Conservation (phyloP, 371 early-diverging fungal genomes). For the Mucor circinelloides region DNA sequence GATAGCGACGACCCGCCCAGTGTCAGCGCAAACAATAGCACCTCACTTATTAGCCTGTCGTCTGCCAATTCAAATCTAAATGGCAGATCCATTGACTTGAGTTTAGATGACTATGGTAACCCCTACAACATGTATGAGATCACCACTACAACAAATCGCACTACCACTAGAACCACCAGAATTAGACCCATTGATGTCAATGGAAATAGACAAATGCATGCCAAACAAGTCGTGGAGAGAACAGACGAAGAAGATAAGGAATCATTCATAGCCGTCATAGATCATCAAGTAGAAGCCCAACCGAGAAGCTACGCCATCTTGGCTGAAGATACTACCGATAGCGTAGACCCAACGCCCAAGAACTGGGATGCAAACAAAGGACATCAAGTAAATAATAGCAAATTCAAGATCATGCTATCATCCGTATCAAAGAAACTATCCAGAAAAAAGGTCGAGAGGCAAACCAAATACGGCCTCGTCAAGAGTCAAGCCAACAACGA, state of each 20-base stretch:
- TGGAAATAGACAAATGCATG: conserved; percentile 10
- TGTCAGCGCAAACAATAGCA: neutral
- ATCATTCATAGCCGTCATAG: conserved; percentile 41
- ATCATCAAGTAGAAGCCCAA: conserved; percentile 5
- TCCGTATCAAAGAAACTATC: conserved; percentile 55
- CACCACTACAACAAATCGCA: conserved; percentile 34
- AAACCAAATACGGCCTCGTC: conserved; percentile 25
- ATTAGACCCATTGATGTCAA: conserved; percentile 41
- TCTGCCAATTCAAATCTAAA: conserved; percentile 5
- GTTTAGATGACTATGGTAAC: conserved; percentile 13
- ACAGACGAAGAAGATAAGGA: conserved; percentile 40
- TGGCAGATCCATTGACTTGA: neutral
- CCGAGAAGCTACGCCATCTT: neutral
- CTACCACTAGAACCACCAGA: conserved; percentile 35
- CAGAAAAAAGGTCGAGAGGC: conserved; percentile 42
- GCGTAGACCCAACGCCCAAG: neutral
- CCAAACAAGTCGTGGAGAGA: conserved; percentile 39
- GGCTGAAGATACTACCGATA: neutral
- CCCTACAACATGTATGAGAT: conserved; percentile 44
- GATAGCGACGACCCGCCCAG: neutral
- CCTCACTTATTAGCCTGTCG: conserved; percentile 4
- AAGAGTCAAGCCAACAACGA: neutral
- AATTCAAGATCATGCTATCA: conserved; percentile 48
- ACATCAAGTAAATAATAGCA: neutral
- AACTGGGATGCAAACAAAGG: neutral